phyloP scores from a whole-genome alignment of 2,329 filamentous ascomycete genomes.

The Davidsoniella virescens region DNA sequence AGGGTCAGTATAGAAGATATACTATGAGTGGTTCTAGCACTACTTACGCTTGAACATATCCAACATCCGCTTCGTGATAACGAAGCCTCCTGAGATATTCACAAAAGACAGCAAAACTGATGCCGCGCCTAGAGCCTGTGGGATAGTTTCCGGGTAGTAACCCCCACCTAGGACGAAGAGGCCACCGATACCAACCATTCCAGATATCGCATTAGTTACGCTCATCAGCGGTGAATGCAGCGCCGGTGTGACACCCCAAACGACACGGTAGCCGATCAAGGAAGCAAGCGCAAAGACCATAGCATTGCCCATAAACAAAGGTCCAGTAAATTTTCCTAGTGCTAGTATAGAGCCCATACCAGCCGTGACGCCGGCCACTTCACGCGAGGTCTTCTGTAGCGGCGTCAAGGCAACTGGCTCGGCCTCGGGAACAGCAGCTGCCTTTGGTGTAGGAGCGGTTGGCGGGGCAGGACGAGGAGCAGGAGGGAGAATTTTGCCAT shows the following conservation, averaged over 20 bases:
- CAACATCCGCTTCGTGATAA: slow-evolving; percentile 85
- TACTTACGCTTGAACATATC: slow-evolving; percentile 67
- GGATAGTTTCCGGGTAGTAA: slow-evolving; percentile 59
- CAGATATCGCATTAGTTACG: slow-evolving; percentile 83
- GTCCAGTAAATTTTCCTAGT: slow-evolving; percentile 65
- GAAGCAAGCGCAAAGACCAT: slow-evolving; percentile 75
- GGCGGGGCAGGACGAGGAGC: slow-evolving; percentile 51
- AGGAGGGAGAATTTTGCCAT: slow-evolving; percentile 60
- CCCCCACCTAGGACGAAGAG: slow-evolving; percentile 81
- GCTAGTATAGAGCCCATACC: slow-evolving; percentile 63
- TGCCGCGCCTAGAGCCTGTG: slow-evolving; percentile 59
- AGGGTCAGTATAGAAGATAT: not conserved
- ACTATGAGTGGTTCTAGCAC: not conserved
- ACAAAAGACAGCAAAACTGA: slow-evolving; percentile 78
- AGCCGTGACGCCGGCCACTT: slow-evolving; percentile 58
- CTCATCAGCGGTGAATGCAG: slow-evolving; percentile 84
- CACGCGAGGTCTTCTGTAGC: slow-evolving; percentile 62
- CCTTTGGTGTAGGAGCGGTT: slow-evolving; percentile 21
- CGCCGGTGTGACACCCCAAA: slow-evolving; percentile 73
- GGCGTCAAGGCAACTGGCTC: slow-evolving; percentile 56
- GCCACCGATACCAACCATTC: slow-evolving; percentile 77
- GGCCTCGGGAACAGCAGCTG: slow-evolving; percentile 31
- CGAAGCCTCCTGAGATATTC: slow-evolving; percentile 76
- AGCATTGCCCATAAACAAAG: slow-evolving; percentile 74
- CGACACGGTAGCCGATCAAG: slow-evolving; percentile 72